Percentiles rank a stretch among this genome's conserved stretches.
phyloP scores from a whole-genome alignment of 495 filamentous ascomycete species.

The Lasiosphaeriaceae sp. region DNA sequence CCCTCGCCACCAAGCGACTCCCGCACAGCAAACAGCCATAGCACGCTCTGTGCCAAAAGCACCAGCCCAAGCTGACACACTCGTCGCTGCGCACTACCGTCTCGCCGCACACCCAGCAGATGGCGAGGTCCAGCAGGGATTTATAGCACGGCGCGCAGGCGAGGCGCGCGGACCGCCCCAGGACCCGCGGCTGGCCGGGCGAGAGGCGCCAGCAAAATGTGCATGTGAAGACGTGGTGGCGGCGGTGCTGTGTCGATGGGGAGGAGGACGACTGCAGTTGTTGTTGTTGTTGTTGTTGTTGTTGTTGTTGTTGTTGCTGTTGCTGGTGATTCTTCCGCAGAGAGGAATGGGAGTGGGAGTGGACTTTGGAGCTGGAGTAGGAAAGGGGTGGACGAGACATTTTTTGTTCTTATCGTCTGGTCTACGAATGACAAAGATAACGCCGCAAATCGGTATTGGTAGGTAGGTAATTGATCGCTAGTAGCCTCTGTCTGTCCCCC shows the following conservation, averaged over 20 bases:
- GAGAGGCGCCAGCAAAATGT: slow-evolving; percentile 44
- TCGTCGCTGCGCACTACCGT: slow-evolving; percentile 40
- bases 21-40: slow-evolving; percentile 47
- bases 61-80: slow-evolving; percentile 45
- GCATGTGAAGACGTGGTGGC: slow-evolving; percentile 36
- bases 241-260: slow-evolving; percentile 1
- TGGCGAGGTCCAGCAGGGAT: slow-evolving; percentile 37
- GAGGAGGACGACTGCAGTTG: not conserved
- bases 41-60: slow-evolving; percentile 46
- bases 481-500: no score
- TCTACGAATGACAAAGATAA: no score
- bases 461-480: no score
- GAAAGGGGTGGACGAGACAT: no score
- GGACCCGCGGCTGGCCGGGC: slow-evolving; percentile 19
- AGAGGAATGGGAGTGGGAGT: no score
- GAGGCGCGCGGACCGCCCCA: slow-evolving; percentile 31
- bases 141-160: slow-evolving; percentile 38
- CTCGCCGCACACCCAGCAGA: slow-evolving; percentile 50
- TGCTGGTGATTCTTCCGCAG: not conserved
- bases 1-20: slow-evolving; percentile 14
- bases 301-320: not conserved
- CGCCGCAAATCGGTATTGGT: no score
- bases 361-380: no score
- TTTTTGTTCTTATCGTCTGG: no score
- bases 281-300: not conserved